These are phyloP conservation scores for Oxyria digyna DNA, from an alignment of 148 eudicot genomes.

Conservation along the genomic window DNA sequence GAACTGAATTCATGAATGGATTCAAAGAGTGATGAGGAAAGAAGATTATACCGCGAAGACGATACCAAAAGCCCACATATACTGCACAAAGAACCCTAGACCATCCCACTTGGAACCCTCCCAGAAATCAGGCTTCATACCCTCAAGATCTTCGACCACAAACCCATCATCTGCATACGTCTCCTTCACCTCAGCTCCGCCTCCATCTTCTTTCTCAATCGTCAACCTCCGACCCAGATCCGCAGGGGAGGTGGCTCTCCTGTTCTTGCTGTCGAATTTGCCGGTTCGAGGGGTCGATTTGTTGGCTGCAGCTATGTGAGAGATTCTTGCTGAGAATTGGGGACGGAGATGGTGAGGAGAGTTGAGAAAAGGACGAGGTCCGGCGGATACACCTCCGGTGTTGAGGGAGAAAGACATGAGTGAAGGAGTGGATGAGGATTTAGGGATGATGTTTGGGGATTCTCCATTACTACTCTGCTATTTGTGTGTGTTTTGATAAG, in stretches of 20 bases:
- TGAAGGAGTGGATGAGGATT: conserved; percentile 8
- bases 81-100: conserved; percentile 75
- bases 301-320: conserved; percentile 39
- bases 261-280: conserved; percentile 67
- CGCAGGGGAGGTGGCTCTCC: conserved; percentile 20
- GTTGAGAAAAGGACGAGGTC: conserved; percentile 9
- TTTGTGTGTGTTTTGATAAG: not conserved
- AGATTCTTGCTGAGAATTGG: conserved; percentile 12
- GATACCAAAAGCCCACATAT: conserved; percentile 96
- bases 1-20: no score
- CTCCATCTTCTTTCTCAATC: conserved; percentile 7
- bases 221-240: conserved; percentile 2
- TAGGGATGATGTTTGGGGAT: not conserved
- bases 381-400: conserved; percentile 14
- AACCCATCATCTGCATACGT: conserved; percentile 29
- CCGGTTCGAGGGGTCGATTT: conserved; percentile 47
- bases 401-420: conserved; percentile 10
- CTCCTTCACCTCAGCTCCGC: conserved; percentile 10
- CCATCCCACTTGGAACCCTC: conserved; percentile 83
- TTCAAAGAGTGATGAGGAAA: not conserved
- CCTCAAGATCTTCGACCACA: conserved; percentile 61
- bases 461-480: not conserved
- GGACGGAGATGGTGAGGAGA: conserved; percentile 11
- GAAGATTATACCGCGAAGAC: conserved; percentile 48
- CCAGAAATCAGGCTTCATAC: conserved; percentile 50